These are phyloP conservation scores for Penicillium cataractarum DNA, from an alignment of 495 filamentous ascomycete species.

Conservation along the genomic window DNA sequence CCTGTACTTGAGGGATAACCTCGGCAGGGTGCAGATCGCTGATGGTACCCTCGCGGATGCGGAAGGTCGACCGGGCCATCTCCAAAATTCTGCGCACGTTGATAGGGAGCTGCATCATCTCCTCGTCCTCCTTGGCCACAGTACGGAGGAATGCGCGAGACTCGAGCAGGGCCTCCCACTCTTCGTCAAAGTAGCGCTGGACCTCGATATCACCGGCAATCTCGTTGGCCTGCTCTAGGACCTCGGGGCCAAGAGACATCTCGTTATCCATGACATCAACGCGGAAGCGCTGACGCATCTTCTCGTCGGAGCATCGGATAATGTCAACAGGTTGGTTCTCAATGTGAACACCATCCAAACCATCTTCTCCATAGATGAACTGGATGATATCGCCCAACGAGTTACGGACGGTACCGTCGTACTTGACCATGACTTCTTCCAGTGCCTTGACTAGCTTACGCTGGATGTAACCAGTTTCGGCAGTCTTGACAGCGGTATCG, in stretches of 20 bases:
- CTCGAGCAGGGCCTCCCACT: slow-evolving; percentile 76
- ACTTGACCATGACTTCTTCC: slow-evolving; percentile 96
- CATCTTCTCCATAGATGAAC: slow-evolving; percentile 97
- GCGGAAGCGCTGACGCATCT: slow-evolving; percentile 78
- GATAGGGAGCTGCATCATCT: slow-evolving; percentile 85
- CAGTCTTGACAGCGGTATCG: slow-evolving; percentile 99
- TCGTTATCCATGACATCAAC: slow-evolving; percentile 94
- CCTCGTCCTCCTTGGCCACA: slow-evolving; percentile 69
- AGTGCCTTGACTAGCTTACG: slow-evolving; percentile 96
- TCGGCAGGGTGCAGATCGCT: slow-evolving; percentile 91
- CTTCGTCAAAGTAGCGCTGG: slow-evolving; percentile 82
- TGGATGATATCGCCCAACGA: slow-evolving; percentile 96
- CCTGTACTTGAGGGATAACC: slow-evolving; percentile 79
- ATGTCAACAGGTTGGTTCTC: slow-evolving; percentile 90
- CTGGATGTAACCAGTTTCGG: slow-evolving; percentile 98
- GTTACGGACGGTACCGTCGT: slow-evolving; percentile 96
- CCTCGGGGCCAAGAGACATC: slow-evolving; percentile 61
- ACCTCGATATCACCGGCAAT: slow-evolving; percentile 83
- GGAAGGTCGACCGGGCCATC: slow-evolving; percentile 85
- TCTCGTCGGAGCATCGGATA: slow-evolving; percentile 70
- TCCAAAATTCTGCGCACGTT: slow-evolving; percentile 91
- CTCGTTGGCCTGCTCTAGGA: slow-evolving; percentile 84
- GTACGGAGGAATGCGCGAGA: slow-evolving; percentile 77
- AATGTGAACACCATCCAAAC: slow-evolving; percentile 86
- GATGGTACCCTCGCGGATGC: slow-evolving; percentile 77